Base-by-base conservation (phyloP, 169 alveolate species). In the Theileria annulata region DNA sequence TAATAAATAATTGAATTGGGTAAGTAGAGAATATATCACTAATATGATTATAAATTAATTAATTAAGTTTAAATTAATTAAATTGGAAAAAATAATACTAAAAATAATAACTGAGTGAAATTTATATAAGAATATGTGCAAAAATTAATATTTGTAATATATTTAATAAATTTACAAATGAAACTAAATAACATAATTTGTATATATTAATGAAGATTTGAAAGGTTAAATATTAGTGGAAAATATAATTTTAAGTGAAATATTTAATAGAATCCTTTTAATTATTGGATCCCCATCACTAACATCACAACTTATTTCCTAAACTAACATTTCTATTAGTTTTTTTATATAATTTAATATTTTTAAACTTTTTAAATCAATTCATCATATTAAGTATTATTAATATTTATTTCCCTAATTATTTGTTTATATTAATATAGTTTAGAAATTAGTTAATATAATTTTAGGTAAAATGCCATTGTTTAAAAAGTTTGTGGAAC, bases 401-500 rank as follows among this genome's bases (percentile, higher is more conserved):
- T 58, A 58, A 13, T 48, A 13, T 15, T 15, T 15, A 48, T 48
- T 19, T 19, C 6, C 23, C n/a, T 62, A 6, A 28, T 62, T 6
- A 23, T 62, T 62, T 62, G 6, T 21, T 12, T 17, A 3, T 33
- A 60, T n/a, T 56, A 5, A 23, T 56, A 6, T 28, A 19, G 5
- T 8, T 56, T 56, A 19, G 23, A 56, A 56, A 19, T 56, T 56
- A 56, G 6, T 33, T 60, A 67, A 13, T 10, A 2, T 15, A n/a
- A 30, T 1, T 6, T 23, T 49, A 68, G 49, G 19, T 64, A 86
- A 73, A 58, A 85, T 83, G 79, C 91, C 95, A 77, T 88, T 94
- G 73, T 95, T 95, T 80, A 94, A 74, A 76, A 92, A 96, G 86
- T 95, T 94, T 81, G 96, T 93, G 59, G 97, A 95, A 85, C 96